A percentile compares a stretch with the other conserved stretches of the same genome.
Evolutionary conservation across 306 rosid species (phyloP).

Genomic region (Lathyrus aphaca): DNA sequence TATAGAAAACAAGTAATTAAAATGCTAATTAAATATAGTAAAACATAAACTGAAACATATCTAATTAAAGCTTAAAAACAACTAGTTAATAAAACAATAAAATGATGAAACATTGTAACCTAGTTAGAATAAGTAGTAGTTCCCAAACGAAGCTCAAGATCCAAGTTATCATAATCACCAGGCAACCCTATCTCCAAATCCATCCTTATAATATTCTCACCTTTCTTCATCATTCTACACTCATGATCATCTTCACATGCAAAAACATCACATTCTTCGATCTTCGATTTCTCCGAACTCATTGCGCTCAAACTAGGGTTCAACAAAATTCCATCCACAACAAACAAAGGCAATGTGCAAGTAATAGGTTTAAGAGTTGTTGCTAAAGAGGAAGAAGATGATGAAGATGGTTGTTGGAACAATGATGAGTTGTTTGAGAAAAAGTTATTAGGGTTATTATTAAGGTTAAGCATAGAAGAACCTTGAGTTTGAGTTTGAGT

Average conservation of each 20-base stretch:
- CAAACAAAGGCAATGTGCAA: conserved; percentile 51
- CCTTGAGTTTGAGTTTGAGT: conserved; percentile 40
- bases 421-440: conserved; percentile 43
- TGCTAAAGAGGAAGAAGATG: conserved; percentile 28
- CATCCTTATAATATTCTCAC: conserved; percentile 53
- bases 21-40: not conserved
- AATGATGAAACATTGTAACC: conserved; percentile 12
- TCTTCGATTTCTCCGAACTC: conserved; percentile 34
- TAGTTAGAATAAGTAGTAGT: conserved; percentile 43
- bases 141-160: conserved; percentile 96
- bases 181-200: conserved; percentile 68
- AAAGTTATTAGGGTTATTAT: conserved; percentile 26
- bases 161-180: conserved; percentile 57
- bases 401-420: conserved; percentile 34
- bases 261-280: conserved; percentile 34
- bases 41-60: not conserved
- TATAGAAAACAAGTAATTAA: not conserved
- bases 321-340: conserved; percentile 37
- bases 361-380: conserved; percentile 38
- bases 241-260: conserved; percentile 33
- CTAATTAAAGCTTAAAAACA: conserved; percentile 14
- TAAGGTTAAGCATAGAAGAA: conserved; percentile 51
- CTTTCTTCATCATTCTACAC: conserved; percentile 50
- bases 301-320: conserved; percentile 42
- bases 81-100: conserved; percentile 2